These are phyloP conservation scores for Raphanus sativus DNA, from an alignment of 345 rosid genomes.

Conservation along the genomic window DNA sequence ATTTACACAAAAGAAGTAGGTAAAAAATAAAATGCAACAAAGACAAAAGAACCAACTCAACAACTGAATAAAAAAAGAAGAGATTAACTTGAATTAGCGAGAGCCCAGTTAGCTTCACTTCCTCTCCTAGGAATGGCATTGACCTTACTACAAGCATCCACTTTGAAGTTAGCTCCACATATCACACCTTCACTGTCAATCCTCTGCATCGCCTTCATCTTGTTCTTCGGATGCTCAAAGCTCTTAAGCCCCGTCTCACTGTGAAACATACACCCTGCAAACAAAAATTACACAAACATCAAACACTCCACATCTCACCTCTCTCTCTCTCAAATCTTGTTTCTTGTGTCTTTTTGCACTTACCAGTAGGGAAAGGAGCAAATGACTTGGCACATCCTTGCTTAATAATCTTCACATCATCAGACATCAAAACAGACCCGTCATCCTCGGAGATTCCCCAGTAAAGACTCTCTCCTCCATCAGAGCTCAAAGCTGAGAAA, in stretches of 20 bases:
- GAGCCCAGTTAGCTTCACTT: slow-evolving; percentile 84
- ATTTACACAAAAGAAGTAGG: not conserved
- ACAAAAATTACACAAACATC: not conserved
- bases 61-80: not conserved
- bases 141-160: slow-evolving; percentile 58
- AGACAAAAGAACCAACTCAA: not conserved
- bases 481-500: slow-evolving; percentile 82
- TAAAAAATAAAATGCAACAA: not conserved
- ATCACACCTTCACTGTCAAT: slow-evolving; percentile 80
- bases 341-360: not conserved
- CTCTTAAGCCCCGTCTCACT: slow-evolving; percentile 78
- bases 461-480: slow-evolving; percentile 64
- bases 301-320: too few relatives aligned
- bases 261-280: slow-evolving; percentile 91
- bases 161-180: slow-evolving; percentile 89
- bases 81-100: slow-evolving; percentile 37
- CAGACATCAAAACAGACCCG: slow-evolving; percentile 82
- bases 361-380: slow-evolving; percentile 79
- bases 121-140: slow-evolving; percentile 74
- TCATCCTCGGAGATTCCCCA: slow-evolving; percentile 81
- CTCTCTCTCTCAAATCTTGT: not conserved
- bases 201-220: slow-evolving; percentile 86
- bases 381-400: slow-evolving; percentile 87
- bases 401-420: slow-evolving; percentile 70
- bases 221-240: slow-evolving; percentile 79